phyloP scores from a whole-genome alignment of 2,329 filamentous ascomycete species.

The Grosmannia clavigera region DNA sequence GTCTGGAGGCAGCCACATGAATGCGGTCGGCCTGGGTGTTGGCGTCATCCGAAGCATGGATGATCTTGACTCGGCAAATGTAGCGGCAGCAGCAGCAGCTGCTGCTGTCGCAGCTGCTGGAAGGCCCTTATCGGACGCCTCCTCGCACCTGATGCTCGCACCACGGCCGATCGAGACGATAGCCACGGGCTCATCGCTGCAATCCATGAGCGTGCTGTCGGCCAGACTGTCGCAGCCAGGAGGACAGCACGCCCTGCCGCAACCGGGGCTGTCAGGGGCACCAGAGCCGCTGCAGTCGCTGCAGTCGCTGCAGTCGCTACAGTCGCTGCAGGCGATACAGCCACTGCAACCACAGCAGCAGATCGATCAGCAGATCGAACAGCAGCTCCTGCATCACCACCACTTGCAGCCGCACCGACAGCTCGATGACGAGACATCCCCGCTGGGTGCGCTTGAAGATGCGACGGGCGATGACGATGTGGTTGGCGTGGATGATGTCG shows the following conservation, averaged over 20 bases:
- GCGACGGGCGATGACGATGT: conserved; percentile 5
- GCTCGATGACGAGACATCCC: neutral
- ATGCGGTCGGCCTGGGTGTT: neutral
- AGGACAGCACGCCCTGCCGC: neutral
- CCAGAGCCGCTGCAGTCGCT: neutral
- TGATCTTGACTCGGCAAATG: neutral
- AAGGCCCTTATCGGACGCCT: neutral
- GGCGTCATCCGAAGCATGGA: neutral
- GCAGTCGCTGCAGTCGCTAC: neutral
- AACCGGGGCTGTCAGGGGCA: neutral
- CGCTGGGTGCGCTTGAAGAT: conserved; percentile 3
- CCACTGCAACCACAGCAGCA: neutral
- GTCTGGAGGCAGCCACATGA: neutral
- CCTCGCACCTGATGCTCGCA: neutral
- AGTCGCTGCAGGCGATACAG: neutral
- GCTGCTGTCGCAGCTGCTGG: neutral
- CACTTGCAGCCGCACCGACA: neutral
- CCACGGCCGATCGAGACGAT: neutral
- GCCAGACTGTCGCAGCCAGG: neutral
- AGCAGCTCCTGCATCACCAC: neutral
- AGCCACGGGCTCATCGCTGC: neutral
- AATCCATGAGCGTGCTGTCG: neutral
- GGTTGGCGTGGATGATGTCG: neutral
- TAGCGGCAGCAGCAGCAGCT: neutral
- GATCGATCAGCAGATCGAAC: neutral